Evolutionary conservation across 2,329 filamentous ascomycete genomes (phyloP).

Genomic region (Sporothrix dimorphospora): DNA sequence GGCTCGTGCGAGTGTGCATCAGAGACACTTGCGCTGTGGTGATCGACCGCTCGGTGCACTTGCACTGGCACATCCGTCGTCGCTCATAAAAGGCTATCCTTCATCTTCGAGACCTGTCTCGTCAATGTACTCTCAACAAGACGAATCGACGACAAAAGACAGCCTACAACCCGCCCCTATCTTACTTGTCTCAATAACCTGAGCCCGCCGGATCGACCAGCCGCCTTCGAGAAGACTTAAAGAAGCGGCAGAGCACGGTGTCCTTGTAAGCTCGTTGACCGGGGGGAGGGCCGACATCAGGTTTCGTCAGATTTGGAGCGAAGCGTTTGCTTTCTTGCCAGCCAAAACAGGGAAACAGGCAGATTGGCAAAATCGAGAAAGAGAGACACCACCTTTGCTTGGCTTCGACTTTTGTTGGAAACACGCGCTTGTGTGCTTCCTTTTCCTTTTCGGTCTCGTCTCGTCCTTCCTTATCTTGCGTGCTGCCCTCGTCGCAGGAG

Average conservation of each 20-base stretch:
- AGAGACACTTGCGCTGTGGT: not conserved
- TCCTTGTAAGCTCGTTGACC: not conserved
- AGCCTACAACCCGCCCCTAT: not conserved
- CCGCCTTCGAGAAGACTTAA: constrained; percentile 16
- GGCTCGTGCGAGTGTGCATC: constrained; percentile 11
- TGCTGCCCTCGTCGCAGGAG: constrained; percentile 15
- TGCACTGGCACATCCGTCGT: not conserved
- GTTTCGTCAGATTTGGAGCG: not conserved
- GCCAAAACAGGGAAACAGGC: constrained; percentile 13
- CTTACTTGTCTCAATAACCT: not conserved
- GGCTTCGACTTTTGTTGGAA: not conserved
- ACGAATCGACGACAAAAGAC: not conserved
- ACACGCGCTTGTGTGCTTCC: not conserved
- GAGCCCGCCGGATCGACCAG: not conserved
- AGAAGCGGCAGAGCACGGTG: not conserved
- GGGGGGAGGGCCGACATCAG: not conserved
- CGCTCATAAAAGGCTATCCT: not conserved
- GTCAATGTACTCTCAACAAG: not conserved
- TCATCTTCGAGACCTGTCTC: not conserved
- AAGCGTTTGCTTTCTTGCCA: not conserved
- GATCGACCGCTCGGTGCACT: constrained; percentile 8
- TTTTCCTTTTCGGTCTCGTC: not conserved
- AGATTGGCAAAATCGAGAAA: not conserved
- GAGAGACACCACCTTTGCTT: not conserved
- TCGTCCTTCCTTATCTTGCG: not conserved